Percentiles rank a stretch among this genome's conserved stretches.
These are phyloP conservation scores for Nakataea oryzae DNA, from an alignment of 2,329 filamentous ascomycete genomes.

Conservation along the genomic window DNA sequence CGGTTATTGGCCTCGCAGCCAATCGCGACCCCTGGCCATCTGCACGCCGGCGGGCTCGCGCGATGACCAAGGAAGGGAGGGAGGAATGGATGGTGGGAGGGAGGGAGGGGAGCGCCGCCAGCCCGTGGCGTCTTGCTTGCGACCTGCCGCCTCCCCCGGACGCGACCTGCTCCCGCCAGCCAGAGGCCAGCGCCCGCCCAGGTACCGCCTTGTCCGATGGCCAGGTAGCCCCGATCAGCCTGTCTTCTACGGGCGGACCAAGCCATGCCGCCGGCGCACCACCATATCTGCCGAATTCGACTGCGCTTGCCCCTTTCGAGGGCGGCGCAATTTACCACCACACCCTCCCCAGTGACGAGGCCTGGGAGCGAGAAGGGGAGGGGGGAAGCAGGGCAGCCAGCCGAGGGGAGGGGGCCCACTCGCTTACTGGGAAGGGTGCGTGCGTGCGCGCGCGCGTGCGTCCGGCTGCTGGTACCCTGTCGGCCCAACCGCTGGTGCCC, in stretches of 20 bases:
- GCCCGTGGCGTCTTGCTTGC: too few species aligned
- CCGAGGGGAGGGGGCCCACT: neutral
- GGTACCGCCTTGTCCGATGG: neutral
- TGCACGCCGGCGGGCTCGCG: neutral
- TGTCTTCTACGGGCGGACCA: conserved; percentile 5
- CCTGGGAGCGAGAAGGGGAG: neutral
- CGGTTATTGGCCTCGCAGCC: neutral
- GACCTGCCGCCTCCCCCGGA: neutral
- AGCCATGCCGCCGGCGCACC: conserved; percentile 7
- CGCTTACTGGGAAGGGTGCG: too few species aligned
- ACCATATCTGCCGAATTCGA: conserved; percentile 3
- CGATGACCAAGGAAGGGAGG: neutral
- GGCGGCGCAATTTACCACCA: conserved; percentile 1
- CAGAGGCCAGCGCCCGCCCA: neutral
- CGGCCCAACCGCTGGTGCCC: neutral
- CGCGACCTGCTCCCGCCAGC: neutral
- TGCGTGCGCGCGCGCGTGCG: neutral
- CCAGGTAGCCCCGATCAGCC: neutral
- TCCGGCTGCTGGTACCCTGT: neutral
- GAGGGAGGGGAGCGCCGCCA: neutral
- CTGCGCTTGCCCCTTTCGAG: conserved; percentile 4
- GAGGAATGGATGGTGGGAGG: too few species aligned
- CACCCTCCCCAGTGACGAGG: neutral
- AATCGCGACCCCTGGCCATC: neutral
- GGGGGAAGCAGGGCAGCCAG: neutral